Conservation (phyloP, 1,284 basidiomycete species). For the Pisolithus thermaeus region DNA sequence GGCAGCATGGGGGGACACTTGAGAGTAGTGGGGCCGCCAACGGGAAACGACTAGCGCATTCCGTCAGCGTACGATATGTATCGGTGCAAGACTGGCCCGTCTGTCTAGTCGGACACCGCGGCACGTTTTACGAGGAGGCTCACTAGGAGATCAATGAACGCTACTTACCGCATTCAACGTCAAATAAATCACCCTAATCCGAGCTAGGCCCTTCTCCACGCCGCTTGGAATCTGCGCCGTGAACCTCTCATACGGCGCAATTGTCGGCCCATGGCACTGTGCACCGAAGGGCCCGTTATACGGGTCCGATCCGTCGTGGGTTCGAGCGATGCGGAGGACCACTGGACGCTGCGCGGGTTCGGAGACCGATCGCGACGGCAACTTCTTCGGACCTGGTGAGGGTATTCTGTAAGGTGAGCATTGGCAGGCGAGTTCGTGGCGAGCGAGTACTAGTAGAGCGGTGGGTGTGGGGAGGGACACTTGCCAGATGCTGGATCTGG, state of each 20-base stretch:
- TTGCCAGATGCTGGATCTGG: slow-evolving; percentile 22
- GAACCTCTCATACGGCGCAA: slow-evolving; percentile 26
- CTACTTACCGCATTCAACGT: slow-evolving; percentile 21
- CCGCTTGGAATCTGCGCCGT: slow-evolving; percentile 16
- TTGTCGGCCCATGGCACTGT: slow-evolving; percentile 9
- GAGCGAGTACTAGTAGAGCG: not conserved
- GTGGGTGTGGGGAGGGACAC: slow-evolving; percentile 3
- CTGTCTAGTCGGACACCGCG: too few relatives aligned
- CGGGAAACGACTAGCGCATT: too few relatives aligned
- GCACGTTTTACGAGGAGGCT: too few relatives aligned
- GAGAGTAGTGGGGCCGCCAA: too few relatives aligned
- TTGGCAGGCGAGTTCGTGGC: not conserved
- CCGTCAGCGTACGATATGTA: too few relatives aligned
- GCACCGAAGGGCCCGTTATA: slow-evolving; percentile 24
- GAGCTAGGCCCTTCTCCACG: slow-evolving; percentile 10
- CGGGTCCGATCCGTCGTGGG: slow-evolving; percentile 18
- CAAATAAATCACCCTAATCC: slow-evolving; percentile 18
- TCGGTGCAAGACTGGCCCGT: too few relatives aligned
- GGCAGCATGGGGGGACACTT: too few relatives aligned
- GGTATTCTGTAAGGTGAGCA: slow-evolving; percentile 10
- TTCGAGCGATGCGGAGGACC: slow-evolving; percentile 11
- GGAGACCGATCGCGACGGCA: slow-evolving; percentile 25
- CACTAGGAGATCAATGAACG: too few relatives aligned
- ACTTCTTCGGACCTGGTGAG: slow-evolving; percentile 22
- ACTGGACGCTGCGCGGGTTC: slow-evolving; percentile 17